These are phyloP conservation scores for Malus hybrid DNA, from an alignment of 331 rosid species.

Conservation along the genomic window DNA sequence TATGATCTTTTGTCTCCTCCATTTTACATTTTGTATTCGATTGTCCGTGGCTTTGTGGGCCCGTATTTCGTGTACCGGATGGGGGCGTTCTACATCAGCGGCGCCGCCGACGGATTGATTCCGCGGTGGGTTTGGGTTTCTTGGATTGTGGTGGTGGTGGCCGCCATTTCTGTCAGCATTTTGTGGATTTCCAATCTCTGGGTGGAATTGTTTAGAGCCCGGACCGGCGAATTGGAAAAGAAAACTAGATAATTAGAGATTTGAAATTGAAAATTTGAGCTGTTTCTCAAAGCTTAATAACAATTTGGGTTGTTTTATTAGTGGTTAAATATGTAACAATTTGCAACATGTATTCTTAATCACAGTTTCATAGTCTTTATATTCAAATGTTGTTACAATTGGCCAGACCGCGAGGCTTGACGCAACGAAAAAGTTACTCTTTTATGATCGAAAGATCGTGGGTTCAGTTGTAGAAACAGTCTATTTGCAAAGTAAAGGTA, in stretches of 20 bases:
- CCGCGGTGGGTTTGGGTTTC: constrained; percentile 85
- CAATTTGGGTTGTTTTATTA: not conserved
- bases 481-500: no score
- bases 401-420: accelerated
- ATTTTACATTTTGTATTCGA: constrained; percentile 49
- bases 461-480: no score
- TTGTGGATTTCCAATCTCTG: constrained; percentile 83
- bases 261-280: not conserved
- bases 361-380: not conserved
- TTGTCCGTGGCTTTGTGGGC: constrained; percentile 56
- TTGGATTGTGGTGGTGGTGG: constrained; percentile 59
- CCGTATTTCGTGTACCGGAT: constrained; percentile 63
- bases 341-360: not conserved
- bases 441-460: no score
- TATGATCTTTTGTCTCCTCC: constrained; percentile 53
- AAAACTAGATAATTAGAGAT: constrained; percentile 28
- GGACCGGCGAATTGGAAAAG: constrained; percentile 36
- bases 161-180: constrained; percentile 72
- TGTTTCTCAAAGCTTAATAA: not conserved
- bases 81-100: constrained; percentile 44
- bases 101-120: constrained; percentile 45
- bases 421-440: no score
- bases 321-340: constrained; percentile 1
- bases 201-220: constrained; percentile 50
- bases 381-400: not conserved